These are phyloP conservation scores for Circinella minor DNA, from an alignment of 371 early-diverging fungal species.

Conservation along the genomic window DNA sequence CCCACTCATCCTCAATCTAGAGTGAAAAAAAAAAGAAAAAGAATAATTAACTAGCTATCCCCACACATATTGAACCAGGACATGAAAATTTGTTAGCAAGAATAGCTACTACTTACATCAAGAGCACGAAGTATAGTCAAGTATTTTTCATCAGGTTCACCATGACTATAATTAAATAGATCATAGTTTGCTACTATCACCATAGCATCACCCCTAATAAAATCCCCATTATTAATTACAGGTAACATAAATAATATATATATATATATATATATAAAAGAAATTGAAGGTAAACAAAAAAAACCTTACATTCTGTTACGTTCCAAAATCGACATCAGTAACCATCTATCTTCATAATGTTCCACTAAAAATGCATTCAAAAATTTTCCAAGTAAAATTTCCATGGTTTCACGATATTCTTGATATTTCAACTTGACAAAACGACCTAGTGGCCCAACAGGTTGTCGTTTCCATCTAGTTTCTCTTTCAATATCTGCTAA, in stretches of 20 bases:
- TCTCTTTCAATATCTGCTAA: constrained; percentile 64
- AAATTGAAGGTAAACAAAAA: too few species aligned
- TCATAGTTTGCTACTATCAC: constrained; percentile 70
- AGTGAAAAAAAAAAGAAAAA: too few species aligned
- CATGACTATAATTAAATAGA: constrained; percentile 70
- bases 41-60: not conserved
- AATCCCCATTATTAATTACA: not conserved
- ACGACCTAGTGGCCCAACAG: constrained; percentile 88
- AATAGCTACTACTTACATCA: constrained; percentile 32
- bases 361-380: constrained; percentile 83
- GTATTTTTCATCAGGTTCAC: constrained; percentile 69
- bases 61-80: too few species aligned
- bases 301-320: constrained; percentile 43
- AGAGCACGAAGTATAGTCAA: constrained; percentile 75
- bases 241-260: too few species aligned
- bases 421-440: constrained; percentile 68
- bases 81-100: too few species aligned
- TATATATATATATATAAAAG: not conserved
- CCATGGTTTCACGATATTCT: constrained; percentile 70
- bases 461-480: constrained; percentile 63
- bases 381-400: constrained; percentile 66
- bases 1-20: constrained; percentile 72
- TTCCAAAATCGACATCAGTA: constrained; percentile 57
- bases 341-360: constrained; percentile 65
- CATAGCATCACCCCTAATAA: not conserved